phyloP scores from a whole-genome alignment of 345 rosid species.

The Gossypium anomalum region DNA sequence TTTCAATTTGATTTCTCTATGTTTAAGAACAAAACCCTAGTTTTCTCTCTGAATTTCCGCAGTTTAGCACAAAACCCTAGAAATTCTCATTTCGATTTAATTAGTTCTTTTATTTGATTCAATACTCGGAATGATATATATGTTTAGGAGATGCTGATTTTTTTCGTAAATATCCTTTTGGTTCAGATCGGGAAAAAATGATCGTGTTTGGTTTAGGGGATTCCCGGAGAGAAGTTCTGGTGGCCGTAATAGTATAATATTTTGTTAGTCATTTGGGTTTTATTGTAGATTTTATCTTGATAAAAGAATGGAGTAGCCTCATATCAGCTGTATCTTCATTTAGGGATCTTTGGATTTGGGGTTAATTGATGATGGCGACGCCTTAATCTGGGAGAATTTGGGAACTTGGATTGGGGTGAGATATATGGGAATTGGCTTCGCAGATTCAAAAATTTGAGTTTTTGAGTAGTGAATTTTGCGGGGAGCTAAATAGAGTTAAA shows the following conservation, averaged over 20 bases:
- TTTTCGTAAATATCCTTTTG: conserved; percentile 7
- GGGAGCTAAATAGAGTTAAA: neutral
- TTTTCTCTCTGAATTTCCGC: conserved; percentile 9
- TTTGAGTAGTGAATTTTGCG: conserved; percentile 6
- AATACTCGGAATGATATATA: neutral
- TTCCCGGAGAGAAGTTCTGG: neutral
- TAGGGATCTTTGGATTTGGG: conserved; percentile 8
- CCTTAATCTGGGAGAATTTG: conserved; percentile 3
- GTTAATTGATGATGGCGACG: conserved; percentile 18
- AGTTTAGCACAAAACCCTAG: conserved; percentile 29
- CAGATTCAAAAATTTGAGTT: conserved; percentile 10
- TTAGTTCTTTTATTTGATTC: neutral
- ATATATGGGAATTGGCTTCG: conserved; percentile 3
- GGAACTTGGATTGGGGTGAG: neutral
- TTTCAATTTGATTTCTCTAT: conserved; percentile 4
- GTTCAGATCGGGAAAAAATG: conserved; percentile 5
- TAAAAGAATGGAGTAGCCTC: conserved; percentile 24
- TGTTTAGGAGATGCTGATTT: neutral
- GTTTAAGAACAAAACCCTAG: conserved; percentile 29
- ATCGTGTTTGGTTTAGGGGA: conserved; percentile 11
- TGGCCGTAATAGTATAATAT: neutral
- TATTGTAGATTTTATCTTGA: conserved; percentile 15
- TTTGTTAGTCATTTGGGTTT: neutral
- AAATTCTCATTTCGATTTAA: neutral
- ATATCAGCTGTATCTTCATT: conserved; percentile 13